Percentiles rank a stretch among this genome's conserved stretches.
These are phyloP conservation scores for Lasiosphaeria miniovina DNA, from an alignment of 495 filamentous ascomycete species.

Conservation along the genomic window DNA sequence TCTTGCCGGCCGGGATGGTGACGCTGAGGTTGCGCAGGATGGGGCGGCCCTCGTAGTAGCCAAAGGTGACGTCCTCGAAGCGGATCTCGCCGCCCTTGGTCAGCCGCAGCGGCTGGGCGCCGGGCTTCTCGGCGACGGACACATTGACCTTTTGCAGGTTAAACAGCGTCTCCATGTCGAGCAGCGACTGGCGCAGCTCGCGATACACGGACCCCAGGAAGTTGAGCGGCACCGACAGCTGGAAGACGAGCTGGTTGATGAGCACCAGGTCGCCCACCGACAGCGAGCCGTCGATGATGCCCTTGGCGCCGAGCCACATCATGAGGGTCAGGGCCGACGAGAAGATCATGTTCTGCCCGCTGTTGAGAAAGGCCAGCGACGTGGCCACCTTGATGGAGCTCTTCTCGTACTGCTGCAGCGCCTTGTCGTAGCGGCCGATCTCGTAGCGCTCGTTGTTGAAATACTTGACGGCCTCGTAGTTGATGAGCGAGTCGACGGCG, in stretches of 20 bases:
- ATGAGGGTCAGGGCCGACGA: constrained; percentile 90
- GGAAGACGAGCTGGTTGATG: constrained; percentile 98
- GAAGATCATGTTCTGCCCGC: constrained; percentile 98
- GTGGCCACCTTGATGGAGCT: constrained; percentile 96
- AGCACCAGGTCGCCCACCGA: constrained; percentile 97
- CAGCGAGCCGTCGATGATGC: constrained; percentile 73
- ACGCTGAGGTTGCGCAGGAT: constrained; percentile 82
- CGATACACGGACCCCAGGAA: constrained; percentile 95
- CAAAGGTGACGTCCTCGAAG: constrained; percentile 94
- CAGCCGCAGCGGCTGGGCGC: constrained; percentile 69
- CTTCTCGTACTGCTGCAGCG: constrained; percentile 82
- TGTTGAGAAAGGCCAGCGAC: constrained; percentile 86
- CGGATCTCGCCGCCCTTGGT: constrained; percentile 79
- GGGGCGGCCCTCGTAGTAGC: constrained; percentile 81
- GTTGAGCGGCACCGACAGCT: constrained; percentile 92
- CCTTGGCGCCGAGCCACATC: constrained; percentile 94
- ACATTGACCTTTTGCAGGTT: constrained; percentile 98
- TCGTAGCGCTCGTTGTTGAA: constrained; percentile 99
- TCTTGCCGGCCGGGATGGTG: constrained; percentile 91
- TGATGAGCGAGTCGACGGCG: constrained; percentile 93
- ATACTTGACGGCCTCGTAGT: constrained; percentile 98
- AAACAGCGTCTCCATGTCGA: constrained; percentile 99
- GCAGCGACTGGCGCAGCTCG: constrained; percentile 86
- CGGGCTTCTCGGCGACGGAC: constrained; percentile 68
- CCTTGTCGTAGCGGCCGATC: constrained; percentile 83